Evolutionary conservation across 345 rosid species (phyloP), one percentile per base, ranked within the genome.

Genomic region (Capsella bursapastoris): DNA sequence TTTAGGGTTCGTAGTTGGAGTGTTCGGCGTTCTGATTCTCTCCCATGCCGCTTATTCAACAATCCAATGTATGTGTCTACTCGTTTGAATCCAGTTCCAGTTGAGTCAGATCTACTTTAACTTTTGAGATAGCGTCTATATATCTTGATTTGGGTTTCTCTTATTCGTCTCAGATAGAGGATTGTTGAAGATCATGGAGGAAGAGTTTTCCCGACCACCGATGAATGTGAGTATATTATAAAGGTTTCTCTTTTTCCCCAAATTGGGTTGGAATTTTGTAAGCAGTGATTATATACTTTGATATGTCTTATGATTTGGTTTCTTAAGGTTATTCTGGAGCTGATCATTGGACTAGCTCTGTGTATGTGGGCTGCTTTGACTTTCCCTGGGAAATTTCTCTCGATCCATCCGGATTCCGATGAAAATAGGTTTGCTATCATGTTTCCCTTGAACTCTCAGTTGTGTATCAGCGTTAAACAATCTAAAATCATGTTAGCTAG

Each of bases 341-440:
- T 89, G 91, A 84, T 88, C 56, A 18, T 89, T 43, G 99, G 91
- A 47, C 63, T 96, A 44, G 79, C 82, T 43, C 78, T 92, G n/a
- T 92, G 94, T 81, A 72, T 86, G 84, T 96, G 94, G 96, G 97
- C 99, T 38, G 96, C 94, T 28, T 83, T 96, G 66, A 84, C 94
- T 10, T 96, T 88, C 57, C 95, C 97, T 3, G 98, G 98, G 60
- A 86, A 88, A 56, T 96, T 96, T 75, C 90, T 82, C 29, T 89
- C 97, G 1, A 89, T 96, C 32, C 91, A 92, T 62, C 98, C 97
- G 0, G 91, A 89, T 70, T 88, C 99, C 4, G 99, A 92, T 28
- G 98, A 96, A 61, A 96, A 96, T 64, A 90, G 98, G 99, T 96
- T 63, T 66, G 75, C 61, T 31, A 22, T 53, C 38, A 27, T 43